Conservation (phyloP, 805 yeast species). For the Pichia heedii region DNA sequence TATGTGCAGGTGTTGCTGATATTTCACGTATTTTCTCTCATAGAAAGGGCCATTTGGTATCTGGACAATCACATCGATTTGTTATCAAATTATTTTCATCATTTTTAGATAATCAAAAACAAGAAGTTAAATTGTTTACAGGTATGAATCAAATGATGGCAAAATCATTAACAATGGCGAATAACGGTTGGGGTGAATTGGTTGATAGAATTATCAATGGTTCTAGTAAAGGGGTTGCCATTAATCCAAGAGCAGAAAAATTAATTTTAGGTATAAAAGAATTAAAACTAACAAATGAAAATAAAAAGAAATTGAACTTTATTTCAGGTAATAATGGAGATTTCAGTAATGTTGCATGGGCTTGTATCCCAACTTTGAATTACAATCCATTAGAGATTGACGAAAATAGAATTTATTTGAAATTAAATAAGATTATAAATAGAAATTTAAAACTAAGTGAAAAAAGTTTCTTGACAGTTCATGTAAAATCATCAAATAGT, state of each 20-base stretch:
- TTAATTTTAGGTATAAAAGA: conserved; percentile 67
- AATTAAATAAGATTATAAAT: conserved; percentile 37
- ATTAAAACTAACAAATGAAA: conserved; percentile 30
- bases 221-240: conserved; percentile 65
- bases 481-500: conserved; percentile 43
- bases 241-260: conserved; percentile 71
- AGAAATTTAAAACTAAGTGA: conserved; percentile 11
- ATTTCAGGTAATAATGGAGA: conserved; percentile 7
- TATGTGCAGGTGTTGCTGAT: conserved; percentile 85
- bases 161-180: conserved; percentile 29
- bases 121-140: conserved; percentile 17
- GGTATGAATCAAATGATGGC: conserved; percentile 30
- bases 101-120: conserved; percentile 36
- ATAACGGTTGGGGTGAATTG: conserved; percentile 85
- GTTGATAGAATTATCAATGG: conserved; percentile 72
- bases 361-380: conserved; percentile 55
- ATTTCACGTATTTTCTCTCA: conserved; percentile 68
- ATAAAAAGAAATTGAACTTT: neutral
- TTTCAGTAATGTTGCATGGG: conserved; percentile 34
- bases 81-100: conserved; percentile 66
- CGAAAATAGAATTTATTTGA: conserved; percentile 52
- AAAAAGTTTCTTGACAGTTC: conserved; percentile 43
- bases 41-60: conserved; percentile 47
- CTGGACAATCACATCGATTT: conserved; percentile 64
- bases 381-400: conserved; percentile 55